phyloP scores from a whole-genome alignment of 208 protist genomes.

The Acanthamoeba triangularis region DNA sequence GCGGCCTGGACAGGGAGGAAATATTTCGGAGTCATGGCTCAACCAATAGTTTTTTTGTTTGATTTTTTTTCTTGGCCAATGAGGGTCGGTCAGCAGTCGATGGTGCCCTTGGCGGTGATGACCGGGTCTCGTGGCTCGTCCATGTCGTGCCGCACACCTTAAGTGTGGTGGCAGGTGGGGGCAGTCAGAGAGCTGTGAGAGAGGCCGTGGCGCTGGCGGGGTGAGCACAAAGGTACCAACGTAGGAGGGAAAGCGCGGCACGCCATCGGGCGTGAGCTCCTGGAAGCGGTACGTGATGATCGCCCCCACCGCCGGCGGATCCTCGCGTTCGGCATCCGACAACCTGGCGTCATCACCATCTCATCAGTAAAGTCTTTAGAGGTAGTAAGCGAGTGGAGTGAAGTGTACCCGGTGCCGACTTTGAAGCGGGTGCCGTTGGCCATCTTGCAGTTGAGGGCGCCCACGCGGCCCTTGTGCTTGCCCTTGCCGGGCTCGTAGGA shows the following conservation, averaged over 20 bases:
- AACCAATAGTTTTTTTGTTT: neutral
- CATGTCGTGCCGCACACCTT: conserved; percentile 49
- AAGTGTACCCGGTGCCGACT: conserved; percentile 83
- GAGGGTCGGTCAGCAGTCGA: neutral
- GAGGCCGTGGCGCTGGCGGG: neutral
- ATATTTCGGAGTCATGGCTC: too few relatives aligned
- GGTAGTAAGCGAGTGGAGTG: neutral
- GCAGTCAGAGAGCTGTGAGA: neutral
- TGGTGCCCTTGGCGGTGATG: conserved; percentile 59
- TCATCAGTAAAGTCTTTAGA: neutral
- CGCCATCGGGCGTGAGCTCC: conserved; percentile 86
- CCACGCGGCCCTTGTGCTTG: conserved; percentile 84
- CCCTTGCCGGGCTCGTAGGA: conserved; percentile 86
- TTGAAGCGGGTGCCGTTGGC: conserved; percentile 88
- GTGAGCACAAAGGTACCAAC: conserved; percentile 54
- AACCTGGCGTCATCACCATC: conserved; percentile 49
- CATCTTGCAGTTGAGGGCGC: conserved; percentile 83
- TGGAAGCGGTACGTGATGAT: conserved; percentile 90
- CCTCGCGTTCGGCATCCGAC: conserved; percentile 82
- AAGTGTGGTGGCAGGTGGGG: neutral
- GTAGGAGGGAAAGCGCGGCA: conserved; percentile 89
- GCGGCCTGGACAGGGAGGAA: too few relatives aligned
- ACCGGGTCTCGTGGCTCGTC: conserved; percentile 31
- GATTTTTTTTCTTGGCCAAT: neutral
- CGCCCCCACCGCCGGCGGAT: conserved; percentile 85